phyloP scores from a whole-genome alignment of 2,329 filamentous ascomycete species.

The Pseudogymnoascus sp. region DNA sequence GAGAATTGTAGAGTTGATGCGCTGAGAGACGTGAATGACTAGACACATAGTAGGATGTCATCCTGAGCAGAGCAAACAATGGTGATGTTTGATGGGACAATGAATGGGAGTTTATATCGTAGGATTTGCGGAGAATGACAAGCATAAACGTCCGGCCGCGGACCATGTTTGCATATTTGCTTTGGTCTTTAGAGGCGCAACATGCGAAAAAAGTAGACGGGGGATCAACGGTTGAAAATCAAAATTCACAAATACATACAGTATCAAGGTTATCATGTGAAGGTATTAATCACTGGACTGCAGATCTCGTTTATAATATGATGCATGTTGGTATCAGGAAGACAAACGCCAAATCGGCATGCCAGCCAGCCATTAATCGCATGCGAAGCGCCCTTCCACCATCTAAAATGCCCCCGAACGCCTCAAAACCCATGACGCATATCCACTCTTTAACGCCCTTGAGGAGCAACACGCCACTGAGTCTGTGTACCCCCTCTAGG shows the following conservation, averaged over 20 bases:
- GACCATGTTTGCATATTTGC: not conserved
- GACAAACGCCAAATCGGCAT: not conserved
- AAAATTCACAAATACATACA: no score
- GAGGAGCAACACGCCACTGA: not conserved
- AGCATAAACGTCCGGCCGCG: not conserved
- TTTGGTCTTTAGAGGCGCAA: not conserved
- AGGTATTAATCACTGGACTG: not conserved
- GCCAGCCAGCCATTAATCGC: not conserved
- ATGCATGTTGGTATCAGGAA: not conserved
- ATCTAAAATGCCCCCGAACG: constrained; percentile 1
- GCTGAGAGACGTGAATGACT: not conserved
- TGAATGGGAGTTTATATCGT: not conserved
- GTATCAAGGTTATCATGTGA: not conserved
- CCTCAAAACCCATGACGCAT: not conserved
- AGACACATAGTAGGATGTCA: not conserved
- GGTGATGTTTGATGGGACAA: not conserved
- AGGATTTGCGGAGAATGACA: not conserved
- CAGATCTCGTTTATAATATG: not conserved
- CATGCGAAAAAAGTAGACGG: no score
- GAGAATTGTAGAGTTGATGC: not conserved
- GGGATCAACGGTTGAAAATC: not conserved
- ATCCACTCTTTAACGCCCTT: not conserved
- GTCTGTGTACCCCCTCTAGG: not conserved
- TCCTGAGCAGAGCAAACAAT: not conserved
- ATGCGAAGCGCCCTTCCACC: not conserved